Base-by-base conservation (phyloP, 257 asterid genomes). In the Linaria vulgaris region DNA sequence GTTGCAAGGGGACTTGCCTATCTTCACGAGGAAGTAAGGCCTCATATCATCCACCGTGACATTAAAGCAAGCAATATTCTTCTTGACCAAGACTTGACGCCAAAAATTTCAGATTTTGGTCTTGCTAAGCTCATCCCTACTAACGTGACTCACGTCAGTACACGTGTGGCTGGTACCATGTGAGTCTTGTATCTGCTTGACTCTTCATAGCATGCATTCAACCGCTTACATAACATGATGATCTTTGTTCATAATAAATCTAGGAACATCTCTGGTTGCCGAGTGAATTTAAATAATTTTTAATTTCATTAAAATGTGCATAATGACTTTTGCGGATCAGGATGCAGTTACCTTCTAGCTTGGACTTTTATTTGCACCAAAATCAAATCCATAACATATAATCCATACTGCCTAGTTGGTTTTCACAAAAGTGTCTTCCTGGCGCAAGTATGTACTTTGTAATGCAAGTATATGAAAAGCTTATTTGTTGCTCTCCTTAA, bases 111-210 rank as follows among this genome's bases (percentile, higher is more conserved):
- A 15, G 99, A 94, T 82, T 94, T 94, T 51, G 99, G 99, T 45
- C 90, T 90, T 39, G 99, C 99, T 50, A 94, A 85, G 81, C 95
- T 94, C 73, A 80, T 94, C 63, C 96, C 97, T 60, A 69, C 91
- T 11, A 80, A 87, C 79, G 69, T 75, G 85, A 85, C 96, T 50
- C 99, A 94, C 59, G 87, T 94, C 69, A 94, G 99, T 49, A 94
- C 99, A 24, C 95, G 96, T 2, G 99, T 94, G 7, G 97, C 97
- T 0, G 99, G 99, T 74, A 94, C 99, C 19, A 75, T 94, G 99
- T 94, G 78, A 79, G 99, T 77, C 59, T 59, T 24, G 17, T 41
- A 57, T 23, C 56, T 51, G 45, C 58, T 64, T 19, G 41, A 61
- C 57, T 65, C 23, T 27, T 48, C 51, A 6, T 37, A 45, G 59